phyloP scores from a whole-genome alignment of 495 filamentous ascomycete species.

The Penicillium bovifimosum region DNA sequence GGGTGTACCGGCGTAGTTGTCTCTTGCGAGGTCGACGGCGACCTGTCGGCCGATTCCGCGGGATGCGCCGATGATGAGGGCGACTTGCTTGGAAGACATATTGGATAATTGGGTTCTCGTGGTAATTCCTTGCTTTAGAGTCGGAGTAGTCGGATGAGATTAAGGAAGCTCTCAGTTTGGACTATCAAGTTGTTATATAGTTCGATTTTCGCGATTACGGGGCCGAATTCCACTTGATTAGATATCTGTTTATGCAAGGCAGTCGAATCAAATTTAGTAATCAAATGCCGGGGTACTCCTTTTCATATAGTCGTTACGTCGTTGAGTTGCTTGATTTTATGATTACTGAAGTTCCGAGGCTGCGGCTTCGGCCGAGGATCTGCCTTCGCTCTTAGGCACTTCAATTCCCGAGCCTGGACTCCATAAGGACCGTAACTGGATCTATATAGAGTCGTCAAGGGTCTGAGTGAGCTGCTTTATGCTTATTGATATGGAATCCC shows the following conservation, averaged over 20 bases:
- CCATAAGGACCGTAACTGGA: too few relatives aligned
- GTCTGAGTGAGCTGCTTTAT: too few relatives aligned
- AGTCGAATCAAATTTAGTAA: background rate
- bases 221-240: background rate
- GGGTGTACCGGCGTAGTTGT: constrained; percentile 61
- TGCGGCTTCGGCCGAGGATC: background rate
- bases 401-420: background rate
- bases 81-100: constrained; percentile 44
- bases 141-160: background rate
- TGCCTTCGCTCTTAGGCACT: background rate
- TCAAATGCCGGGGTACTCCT: background rate
- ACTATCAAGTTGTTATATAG: background rate
- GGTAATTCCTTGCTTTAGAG: background rate
- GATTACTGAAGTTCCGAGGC: constrained; percentile 12
- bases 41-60: constrained; percentile 76
- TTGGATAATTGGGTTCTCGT: background rate
- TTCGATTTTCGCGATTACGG: background rate
- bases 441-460: too few relatives aligned
- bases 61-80: constrained; percentile 68
- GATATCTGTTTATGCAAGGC: background rate
- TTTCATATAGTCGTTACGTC: background rate
- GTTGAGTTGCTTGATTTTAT: background rate
- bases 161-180: background rate
- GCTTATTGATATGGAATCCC: too few relatives aligned
- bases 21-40: constrained; percentile 65